Evolutionary conservation across 139 green algal species (phyloP).

Genomic region (Klebsormidium nitens): DNA sequence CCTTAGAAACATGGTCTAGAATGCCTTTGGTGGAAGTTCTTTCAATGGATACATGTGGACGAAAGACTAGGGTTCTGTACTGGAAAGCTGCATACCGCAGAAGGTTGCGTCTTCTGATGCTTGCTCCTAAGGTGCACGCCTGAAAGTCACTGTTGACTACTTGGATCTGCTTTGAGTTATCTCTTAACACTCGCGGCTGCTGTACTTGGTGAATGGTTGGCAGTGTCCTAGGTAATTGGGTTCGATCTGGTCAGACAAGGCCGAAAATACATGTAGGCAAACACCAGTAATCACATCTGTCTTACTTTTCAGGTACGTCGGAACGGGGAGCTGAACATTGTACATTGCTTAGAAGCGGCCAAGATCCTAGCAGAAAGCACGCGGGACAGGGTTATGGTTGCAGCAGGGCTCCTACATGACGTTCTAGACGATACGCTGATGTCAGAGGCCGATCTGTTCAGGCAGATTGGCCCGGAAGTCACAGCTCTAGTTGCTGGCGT

Average conservation of each 20-base stretch:
- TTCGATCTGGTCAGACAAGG: no score
- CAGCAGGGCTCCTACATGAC: constrained; percentile 47
- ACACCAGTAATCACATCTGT: not conserved
- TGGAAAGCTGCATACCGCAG: no score
- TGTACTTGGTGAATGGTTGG: not conserved
- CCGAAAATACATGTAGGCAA: no score
- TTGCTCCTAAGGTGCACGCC: no score
- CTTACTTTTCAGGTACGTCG: constrained; percentile 24
- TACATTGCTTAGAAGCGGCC: constrained; percentile 43
- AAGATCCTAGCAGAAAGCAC: constrained; percentile 35
- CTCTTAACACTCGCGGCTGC: not conserved
- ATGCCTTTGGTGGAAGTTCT: no score
- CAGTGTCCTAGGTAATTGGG: not conserved
- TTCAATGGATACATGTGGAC: no score
- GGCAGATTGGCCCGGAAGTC: constrained; percentile 25
- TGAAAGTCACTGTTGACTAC: no score
- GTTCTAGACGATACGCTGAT: constrained; percentile 39
- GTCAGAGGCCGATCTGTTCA: constrained; percentile 32
- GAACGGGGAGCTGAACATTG: constrained; percentile 33
- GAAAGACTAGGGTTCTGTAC: no score
- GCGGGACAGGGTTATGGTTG: constrained; percentile 30
- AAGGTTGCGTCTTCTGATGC: no score
- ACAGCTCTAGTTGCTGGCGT: constrained; percentile 33
- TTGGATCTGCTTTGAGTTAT: not conserved
- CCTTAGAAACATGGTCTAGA: no score